A percentile compares a stretch with the other conserved stretches of the same genome.
Conservation (phyloP, 371 early-diverging fungal genomes). For the Rhizomucor miehei region DNA sequence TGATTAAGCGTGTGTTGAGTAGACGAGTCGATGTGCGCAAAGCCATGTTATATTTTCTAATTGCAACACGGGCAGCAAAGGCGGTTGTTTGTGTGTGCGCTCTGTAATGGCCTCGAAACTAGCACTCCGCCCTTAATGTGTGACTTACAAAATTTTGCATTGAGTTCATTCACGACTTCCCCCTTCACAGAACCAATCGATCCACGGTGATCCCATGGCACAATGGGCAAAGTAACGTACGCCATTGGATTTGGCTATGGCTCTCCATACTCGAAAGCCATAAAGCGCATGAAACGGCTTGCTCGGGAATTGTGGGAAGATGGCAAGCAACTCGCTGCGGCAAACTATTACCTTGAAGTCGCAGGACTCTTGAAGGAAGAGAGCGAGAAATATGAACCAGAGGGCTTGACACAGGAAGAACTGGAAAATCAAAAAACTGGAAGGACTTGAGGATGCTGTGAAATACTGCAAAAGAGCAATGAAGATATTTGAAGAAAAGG, state of each 20-base stretch:
- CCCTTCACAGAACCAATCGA: no score
- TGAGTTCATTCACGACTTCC: no score
- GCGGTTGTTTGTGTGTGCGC: no score
- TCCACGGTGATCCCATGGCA: background rate
- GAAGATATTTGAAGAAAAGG: background rate
- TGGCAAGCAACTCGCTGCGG: slow-evolving; percentile 4
- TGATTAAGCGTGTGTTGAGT: slow-evolving; percentile 34
- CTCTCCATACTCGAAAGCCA: slow-evolving; percentile 17
- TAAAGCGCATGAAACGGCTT: slow-evolving; percentile 9
- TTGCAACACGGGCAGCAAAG: no score
- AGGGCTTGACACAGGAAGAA: slow-evolving; percentile 4
- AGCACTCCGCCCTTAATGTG: no score
- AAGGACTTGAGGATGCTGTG: slow-evolving; percentile 14
- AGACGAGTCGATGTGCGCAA: slow-evolving; percentile 42
- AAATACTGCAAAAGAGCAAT: slow-evolving; percentile 12
- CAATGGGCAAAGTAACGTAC: slow-evolving; percentile 39
- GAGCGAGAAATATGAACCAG: background rate
- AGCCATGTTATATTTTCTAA: slow-evolving; percentile 20
- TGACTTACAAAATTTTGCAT: no score
- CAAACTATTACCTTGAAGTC: slow-evolving; percentile 6
- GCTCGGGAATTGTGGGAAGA: slow-evolving; percentile 7
- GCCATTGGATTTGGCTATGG: slow-evolving; percentile 23
- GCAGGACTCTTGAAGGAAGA: background rate
- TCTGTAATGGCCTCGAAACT: no score
- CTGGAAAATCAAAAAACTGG: background rate